Evolutionary conservation across 2,329 filamentous ascomycete species (phyloP).

Genomic region (Trichothecium roseum): DNA sequence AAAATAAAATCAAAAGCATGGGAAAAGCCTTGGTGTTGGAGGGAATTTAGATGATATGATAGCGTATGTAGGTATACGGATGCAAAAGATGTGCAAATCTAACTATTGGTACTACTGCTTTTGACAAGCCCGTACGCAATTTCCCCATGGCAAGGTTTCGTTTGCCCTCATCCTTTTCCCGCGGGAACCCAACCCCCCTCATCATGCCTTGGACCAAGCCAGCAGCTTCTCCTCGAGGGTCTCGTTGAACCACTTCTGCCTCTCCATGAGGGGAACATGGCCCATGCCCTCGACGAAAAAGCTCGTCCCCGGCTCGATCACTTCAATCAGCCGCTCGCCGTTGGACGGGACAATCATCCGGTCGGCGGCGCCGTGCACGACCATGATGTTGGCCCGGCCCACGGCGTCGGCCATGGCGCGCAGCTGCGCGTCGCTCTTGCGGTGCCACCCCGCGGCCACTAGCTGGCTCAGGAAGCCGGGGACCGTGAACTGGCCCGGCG

Average conservation of each 20-base stretch:
- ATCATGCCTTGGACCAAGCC: constrained; percentile 24
- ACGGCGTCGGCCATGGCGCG: constrained; percentile 53
- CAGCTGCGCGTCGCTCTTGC: constrained; percentile 60
- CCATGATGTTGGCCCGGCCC: constrained; percentile 62
- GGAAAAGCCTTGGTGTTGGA: no score
- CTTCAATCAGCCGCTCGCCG: constrained; percentile 55
- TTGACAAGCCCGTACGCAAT: no score
- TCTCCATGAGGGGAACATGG: constrained; percentile 67
- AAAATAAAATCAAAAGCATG: no score
- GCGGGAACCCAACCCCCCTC: no score
- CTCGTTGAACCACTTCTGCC: constrained; percentile 55
- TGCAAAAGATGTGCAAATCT: no score
- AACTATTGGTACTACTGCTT: no score
- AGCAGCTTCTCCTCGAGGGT: constrained; percentile 48
- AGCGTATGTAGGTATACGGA: no score
- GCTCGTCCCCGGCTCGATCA: constrained; percentile 50
- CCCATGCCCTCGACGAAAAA: constrained; percentile 61
- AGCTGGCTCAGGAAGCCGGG: constrained; percentile 68
- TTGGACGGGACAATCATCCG: constrained; percentile 68
- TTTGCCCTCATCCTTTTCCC: no score
- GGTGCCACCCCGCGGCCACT: constrained; percentile 69
- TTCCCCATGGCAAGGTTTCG: no score
- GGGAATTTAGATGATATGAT: no score
- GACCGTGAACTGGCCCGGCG: constrained; percentile 49
- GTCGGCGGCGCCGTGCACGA: constrained; percentile 68